Evolutionary conservation across 345 rosid genomes (phyloP).

Genomic region (Erysimum cheiranthoides): DNA sequence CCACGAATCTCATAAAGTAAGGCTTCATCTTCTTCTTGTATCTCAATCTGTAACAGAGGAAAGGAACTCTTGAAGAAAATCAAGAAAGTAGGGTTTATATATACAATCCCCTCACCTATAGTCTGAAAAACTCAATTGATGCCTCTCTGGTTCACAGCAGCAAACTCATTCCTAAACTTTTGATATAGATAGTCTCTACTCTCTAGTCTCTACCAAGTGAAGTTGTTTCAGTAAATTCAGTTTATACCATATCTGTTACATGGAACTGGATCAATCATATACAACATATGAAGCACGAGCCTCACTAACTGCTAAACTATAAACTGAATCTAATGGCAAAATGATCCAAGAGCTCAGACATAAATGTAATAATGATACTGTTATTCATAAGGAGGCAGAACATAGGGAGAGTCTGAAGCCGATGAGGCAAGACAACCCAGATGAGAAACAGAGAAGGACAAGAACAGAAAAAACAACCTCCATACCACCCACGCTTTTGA

Average conservation of each 20-base stretch:
- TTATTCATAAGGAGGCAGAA: constrained; percentile 10
- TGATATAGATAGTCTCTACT: background rate
- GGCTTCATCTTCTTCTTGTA: constrained; percentile 14
- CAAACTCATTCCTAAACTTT: background rate
- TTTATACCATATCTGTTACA: background rate
- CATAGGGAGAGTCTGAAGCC: background rate
- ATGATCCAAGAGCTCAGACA: constrained; percentile 19
- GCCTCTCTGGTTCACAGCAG: background rate
- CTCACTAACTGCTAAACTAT: constrained; percentile 4
- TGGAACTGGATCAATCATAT: background rate
- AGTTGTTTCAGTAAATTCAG: background rate
- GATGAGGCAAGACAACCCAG: background rate
- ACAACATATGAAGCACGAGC: background rate
- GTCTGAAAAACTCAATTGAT: background rate
- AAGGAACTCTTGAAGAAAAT: background rate
- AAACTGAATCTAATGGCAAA: background rate
- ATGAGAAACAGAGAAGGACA: constrained; percentile 11
- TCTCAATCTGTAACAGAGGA: constrained; percentile 21
- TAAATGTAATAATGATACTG: background rate
- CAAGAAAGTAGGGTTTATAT: background rate
- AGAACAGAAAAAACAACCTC: constrained; percentile 14
- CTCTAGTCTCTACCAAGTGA: background rate
- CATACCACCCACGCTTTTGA: background rate
- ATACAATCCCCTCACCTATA: background rate
- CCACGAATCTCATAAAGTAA: constrained; percentile 1